These are phyloP conservation scores for Mortierella sp. DNA, from an alignment of 371 early-diverging fungal genomes.

Conservation along the genomic window DNA sequence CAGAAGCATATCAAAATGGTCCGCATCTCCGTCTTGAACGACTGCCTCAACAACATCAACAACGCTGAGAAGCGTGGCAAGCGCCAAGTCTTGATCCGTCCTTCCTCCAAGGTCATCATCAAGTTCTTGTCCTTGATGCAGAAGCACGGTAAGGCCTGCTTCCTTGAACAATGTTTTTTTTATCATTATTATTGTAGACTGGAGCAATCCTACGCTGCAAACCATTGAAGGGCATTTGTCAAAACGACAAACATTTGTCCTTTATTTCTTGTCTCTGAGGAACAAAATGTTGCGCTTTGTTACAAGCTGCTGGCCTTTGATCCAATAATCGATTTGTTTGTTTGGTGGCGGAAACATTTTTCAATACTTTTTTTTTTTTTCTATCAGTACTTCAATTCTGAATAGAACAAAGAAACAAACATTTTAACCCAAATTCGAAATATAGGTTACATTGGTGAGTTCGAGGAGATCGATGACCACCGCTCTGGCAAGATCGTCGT, in stretches of 20 bases:
- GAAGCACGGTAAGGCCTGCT: constrained; percentile 85
- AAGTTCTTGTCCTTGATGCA: constrained; percentile 99
- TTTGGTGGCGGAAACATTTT: constrained; percentile 4
- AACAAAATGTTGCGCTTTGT: constrained; percentile 1
- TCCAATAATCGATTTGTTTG: not conserved
- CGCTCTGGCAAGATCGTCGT: constrained; percentile 99
- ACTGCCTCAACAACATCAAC: constrained; percentile 98
- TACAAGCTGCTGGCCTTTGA: constrained; percentile 8
- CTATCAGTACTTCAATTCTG: not conserved
- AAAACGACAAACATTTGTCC: not conserved
- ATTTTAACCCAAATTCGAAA: not conserved
- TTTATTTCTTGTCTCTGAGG: not conserved
- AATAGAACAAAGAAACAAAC: not conserved
- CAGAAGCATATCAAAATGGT: constrained; percentile 73
- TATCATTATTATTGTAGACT: not conserved
- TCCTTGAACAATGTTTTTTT: not conserved
- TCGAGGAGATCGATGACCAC: constrained; percentile 99
- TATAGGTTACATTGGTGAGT: constrained; percentile 98
- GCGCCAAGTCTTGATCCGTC: constrained; percentile 97
- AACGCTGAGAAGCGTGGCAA: constrained; percentile 99
- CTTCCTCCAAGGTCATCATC: constrained; percentile 97
- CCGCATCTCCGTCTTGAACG: constrained; percentile 92
- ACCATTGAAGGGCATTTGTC: too few species aligned
- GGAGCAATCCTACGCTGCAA: constrained; percentile 95
- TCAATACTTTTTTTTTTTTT: not conserved